Base-by-base conservation (phyloP, 176 grass and related monocot genomes). In the Ananas comosus region DNA sequence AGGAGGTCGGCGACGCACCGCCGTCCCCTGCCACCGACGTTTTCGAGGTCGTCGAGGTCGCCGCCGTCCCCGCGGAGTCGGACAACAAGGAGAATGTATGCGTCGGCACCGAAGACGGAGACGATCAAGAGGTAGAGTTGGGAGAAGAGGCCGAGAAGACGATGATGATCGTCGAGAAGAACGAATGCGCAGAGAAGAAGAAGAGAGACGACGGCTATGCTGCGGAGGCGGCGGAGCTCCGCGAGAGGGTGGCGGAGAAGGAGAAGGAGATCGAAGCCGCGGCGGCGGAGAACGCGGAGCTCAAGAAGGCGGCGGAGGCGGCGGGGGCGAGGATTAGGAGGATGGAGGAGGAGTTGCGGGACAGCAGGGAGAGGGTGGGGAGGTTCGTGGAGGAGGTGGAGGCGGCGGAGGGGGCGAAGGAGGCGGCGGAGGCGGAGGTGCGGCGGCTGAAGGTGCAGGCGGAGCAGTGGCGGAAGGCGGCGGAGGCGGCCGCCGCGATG, bases 1-100 rank as follows among this genome's bases (percentile, higher is more conserved):
- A 78, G 70, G 73, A 28, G 53, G 2, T 78, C 9, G 82, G 64
- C 47, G 71, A 74, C 74, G 50, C 76, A 3, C 2, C 56, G 0
- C 82, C 79, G 81, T 72, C 72, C 21, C 79, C 80, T 13, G 70
- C 79, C 13, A 89, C 80, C 9, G 88, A 96, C 69, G 85, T 96
- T 71, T 91, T 89, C 9, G 88, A 96, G 82, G 88, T 72, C 1
- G 42, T 82, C 11, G 59, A 52, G 48, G 65, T 54, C 1, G 56
- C 49, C 1, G 56, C 49, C 13, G 87, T 22, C 11, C 10, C 18
- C 27, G 2, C 5, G 1, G 33, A 64, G 21, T 11, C 27, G 16
- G 50, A 22, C 66, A 71, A 85, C 48, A 83, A 83, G 67, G 83
- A 91, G 65, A 86, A 82, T 78, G 77, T 53, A 63, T 64, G 49